Conservation (phyloP, 306 rosid species). For the Cucurbita maxima region DNA sequence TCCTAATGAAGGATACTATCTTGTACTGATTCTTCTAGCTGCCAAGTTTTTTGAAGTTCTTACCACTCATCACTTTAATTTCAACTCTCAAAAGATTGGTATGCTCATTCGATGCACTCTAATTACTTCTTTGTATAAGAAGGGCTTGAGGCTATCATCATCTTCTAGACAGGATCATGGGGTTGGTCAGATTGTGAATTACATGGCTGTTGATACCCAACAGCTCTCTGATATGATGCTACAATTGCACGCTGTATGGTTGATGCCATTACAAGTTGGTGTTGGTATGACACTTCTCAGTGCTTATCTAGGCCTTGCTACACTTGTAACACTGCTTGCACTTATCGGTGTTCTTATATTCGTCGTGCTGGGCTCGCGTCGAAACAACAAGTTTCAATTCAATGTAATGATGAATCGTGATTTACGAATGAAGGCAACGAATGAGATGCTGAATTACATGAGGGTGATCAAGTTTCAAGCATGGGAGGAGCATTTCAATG, state of each 20-base stretch:
- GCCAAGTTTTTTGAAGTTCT: conserved; percentile 61
- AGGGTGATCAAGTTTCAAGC: conserved; percentile 69
- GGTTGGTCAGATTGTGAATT: conserved; percentile 50
- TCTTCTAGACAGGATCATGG: conserved; percentile 25
- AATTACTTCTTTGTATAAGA: conserved; percentile 37
- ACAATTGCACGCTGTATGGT: conserved; percentile 70
- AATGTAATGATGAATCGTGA: conserved; percentile 82
- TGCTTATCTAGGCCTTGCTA: conserved; percentile 46
- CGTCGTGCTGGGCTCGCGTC: conserved; percentile 58
- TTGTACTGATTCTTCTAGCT: conserved; percentile 53
- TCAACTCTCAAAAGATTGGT: conserved; percentile 66
- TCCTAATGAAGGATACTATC: conserved; percentile 49
- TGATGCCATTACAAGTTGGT: conserved; percentile 69
- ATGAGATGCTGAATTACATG: conserved; percentile 70
- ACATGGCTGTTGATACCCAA: conserved; percentile 68
- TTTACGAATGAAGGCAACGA: conserved; percentile 59
- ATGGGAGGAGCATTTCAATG: conserved; percentile 65
- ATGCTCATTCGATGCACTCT: conserved; percentile 58
- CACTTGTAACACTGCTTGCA: conserved; percentile 34
- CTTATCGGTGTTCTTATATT: conserved; percentile 49
- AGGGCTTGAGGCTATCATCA: conserved; percentile 21
- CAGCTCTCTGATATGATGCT: conserved; percentile 71
- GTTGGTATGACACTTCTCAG: conserved; percentile 52
- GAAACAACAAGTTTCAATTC: conserved; percentile 59
- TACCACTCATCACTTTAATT: conserved; percentile 73